These are phyloP conservation scores for Microascus cirrosus DNA, from an alignment of 2,329 filamentous ascomycete species.

Conservation along the genomic window DNA sequence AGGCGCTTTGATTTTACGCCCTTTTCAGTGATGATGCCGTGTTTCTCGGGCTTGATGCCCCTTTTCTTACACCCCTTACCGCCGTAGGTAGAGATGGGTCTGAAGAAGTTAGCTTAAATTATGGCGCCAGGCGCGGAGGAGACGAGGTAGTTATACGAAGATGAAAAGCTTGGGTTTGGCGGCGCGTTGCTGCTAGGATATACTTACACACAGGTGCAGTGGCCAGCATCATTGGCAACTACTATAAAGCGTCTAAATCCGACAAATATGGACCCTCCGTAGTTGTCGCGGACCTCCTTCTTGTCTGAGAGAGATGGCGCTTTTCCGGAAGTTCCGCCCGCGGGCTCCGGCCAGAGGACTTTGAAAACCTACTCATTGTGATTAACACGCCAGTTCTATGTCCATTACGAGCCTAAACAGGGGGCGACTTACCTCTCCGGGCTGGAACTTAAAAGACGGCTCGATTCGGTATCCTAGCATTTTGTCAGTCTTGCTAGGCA, in stretches of 20 bases:
- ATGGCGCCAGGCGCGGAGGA: background rate
- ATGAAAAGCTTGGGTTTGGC: background rate
- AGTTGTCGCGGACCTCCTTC: slow-evolving; percentile 20
- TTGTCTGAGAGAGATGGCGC: slow-evolving; percentile 19
- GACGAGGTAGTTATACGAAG: background rate
- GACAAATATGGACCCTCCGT: slow-evolving; percentile 29
- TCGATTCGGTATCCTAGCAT: slow-evolving; percentile 26
- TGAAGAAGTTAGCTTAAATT: slow-evolving; percentile 14
- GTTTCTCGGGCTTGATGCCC: slow-evolving; percentile 39
- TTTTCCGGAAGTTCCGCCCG: slow-evolving; percentile 22
- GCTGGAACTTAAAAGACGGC: slow-evolving; percentile 24
- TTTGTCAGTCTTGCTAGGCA: background rate
- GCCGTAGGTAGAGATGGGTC: slow-evolving; percentile 46
- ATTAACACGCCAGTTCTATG: background rate
- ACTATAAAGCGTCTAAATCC: slow-evolving; percentile 45
- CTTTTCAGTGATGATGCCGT: slow-evolving; percentile 38
- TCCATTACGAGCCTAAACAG: background rate
- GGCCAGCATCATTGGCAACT: slow-evolving; percentile 36
- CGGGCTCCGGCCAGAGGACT: slow-evolving; percentile 41
- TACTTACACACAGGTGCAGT: slow-evolving; percentile 45
- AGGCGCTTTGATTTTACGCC: slow-evolving; percentile 20
- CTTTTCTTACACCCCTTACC: slow-evolving; percentile 37
- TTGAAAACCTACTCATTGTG: slow-evolving; percentile 36
- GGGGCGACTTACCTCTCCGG: slow-evolving; percentile 25
- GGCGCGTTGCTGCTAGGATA: background rate